These are phyloP conservation scores for Fomitopsis pulvina DNA, from an alignment of 768 basidiomycete genomes.

Conservation along the genomic window DNA sequence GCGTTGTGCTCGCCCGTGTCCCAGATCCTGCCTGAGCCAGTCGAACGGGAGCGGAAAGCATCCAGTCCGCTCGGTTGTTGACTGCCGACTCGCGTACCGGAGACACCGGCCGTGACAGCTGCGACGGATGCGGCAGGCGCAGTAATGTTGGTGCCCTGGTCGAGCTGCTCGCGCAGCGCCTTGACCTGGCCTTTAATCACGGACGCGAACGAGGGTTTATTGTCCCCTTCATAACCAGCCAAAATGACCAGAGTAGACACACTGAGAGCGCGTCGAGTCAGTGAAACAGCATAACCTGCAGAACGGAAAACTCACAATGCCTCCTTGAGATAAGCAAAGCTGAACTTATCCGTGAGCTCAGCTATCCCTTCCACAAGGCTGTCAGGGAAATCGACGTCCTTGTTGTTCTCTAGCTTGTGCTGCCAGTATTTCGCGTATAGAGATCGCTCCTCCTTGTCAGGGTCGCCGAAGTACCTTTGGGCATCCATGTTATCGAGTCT, in stretches of 20 bases:
- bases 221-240: conserved; percentile 39
- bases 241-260: conserved; percentile 69
- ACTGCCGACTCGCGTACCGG: background rate
- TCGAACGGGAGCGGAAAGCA: conserved; percentile 7
- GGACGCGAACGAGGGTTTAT: conserved; percentile 43
- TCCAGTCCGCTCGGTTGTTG: background rate
- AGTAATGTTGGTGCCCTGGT: conserved; percentile 29
- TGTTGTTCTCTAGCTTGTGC: conserved; percentile 58
- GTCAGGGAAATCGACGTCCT: conserved; percentile 62
- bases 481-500: background rate
- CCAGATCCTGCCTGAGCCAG: conserved; percentile 16
- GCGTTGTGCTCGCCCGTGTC: conserved; percentile 7
- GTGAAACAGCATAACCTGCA: conserved; percentile 1
- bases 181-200: conserved; percentile 55
- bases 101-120: background rate
- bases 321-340: conserved; percentile 87
- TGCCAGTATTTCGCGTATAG: conserved; percentile 80
- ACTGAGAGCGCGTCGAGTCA: conserved; percentile 29
- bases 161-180: conserved; percentile 58
- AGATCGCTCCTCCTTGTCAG: conserved; percentile 53
- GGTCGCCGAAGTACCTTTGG: conserved; percentile 64
- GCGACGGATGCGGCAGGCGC: background rate
- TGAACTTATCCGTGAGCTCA: conserved; percentile 56
- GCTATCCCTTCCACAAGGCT: conserved; percentile 54
- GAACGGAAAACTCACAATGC: conserved; percentile 60